Conservation (phyloP, 2,329 filamentous ascomycete species). For the Arthroderma uncinatum region DNA sequence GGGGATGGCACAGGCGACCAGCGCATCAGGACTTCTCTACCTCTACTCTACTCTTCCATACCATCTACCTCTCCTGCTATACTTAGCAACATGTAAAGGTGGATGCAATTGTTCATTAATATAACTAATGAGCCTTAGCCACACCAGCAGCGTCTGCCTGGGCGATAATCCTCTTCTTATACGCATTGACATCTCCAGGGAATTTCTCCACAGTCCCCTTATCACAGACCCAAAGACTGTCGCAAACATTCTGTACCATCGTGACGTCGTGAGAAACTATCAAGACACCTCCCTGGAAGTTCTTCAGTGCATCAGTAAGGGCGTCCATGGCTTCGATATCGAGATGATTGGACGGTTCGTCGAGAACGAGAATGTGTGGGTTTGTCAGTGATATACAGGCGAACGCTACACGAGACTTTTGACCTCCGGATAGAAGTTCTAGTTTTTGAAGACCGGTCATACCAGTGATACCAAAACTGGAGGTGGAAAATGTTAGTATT, state of each 20-base stretch:
- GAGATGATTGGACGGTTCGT: conserved; percentile 96
- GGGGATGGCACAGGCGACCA: no score
- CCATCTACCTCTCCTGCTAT: no score
- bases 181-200: conserved; percentile 83
- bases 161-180: conserved; percentile 90
- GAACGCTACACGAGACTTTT: conserved; percentile 96
- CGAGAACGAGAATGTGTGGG: conserved; percentile 92
- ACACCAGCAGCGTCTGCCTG: conserved; percentile 84
- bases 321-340: conserved; percentile 99
- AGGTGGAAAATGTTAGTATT: background rate
- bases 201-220: conserved; percentile 92
- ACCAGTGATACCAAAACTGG: conserved; percentile 62
- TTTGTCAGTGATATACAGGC: conserved; percentile 90
- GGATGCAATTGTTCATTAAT: background rate
- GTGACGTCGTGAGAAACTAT: conserved; percentile 99
- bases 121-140: conserved; percentile 34
- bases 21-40: no score
- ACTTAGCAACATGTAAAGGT: no score
- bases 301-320: conserved; percentile 66
- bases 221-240: conserved; percentile 91
- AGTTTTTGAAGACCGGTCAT: conserved; percentile 97
- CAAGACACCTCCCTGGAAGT: conserved; percentile 87
- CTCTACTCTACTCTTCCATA: no score
- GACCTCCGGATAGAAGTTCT: conserved; percentile 84
- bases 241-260: conserved; percentile 94